phyloP scores from a whole-genome alignment of 805 yeast genomes.

The Metschnikowia gruessii region DNA sequence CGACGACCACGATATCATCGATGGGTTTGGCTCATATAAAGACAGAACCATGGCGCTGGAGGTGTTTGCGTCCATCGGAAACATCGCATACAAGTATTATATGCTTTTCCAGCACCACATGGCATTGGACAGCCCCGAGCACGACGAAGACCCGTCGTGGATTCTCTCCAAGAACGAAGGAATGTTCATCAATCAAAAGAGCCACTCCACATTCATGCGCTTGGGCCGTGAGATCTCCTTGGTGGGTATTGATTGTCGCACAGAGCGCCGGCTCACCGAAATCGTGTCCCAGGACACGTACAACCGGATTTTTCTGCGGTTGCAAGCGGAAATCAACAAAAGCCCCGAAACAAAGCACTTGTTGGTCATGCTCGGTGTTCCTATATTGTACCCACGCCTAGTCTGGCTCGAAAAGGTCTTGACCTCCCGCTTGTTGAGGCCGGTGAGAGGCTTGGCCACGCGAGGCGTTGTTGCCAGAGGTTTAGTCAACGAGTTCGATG shows the following conservation, averaged over 20 bases:
- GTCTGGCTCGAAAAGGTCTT: constrained; percentile 85
- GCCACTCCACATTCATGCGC: constrained; percentile 69
- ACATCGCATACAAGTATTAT: constrained; percentile 78
- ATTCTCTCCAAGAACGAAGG: constrained; percentile 57
- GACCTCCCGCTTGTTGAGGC: constrained; percentile 55
- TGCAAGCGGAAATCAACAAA: constrained; percentile 52
- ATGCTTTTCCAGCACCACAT: constrained; percentile 90
- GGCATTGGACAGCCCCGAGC: constrained; percentile 41
- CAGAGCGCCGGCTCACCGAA: constrained; percentile 70
- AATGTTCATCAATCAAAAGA: constrained; percentile 62
- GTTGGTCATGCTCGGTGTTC: constrained; percentile 85
- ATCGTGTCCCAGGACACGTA: constrained; percentile 59
- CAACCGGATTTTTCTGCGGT: constrained; percentile 54
- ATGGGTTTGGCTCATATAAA: constrained; percentile 89
- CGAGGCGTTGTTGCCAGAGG: constrained; percentile 63
- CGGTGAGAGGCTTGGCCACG: constrained; percentile 57
- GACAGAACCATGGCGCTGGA: constrained; percentile 71
- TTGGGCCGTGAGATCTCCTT: constrained; percentile 72
- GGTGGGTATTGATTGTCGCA: constrained; percentile 87
- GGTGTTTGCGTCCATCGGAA: constrained; percentile 70
- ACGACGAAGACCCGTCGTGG: constrained; percentile 51
- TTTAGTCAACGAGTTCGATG: constrained; percentile 87
- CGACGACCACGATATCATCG: constrained; percentile 97
- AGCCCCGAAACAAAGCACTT: constrained; percentile 68
- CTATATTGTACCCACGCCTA: constrained; percentile 89